Evolutionary conservation across 1,284 basidiomycete species (phyloP), one percentile per base, ranked within the genome.

Genomic region (Gomphus sp.): DNA sequence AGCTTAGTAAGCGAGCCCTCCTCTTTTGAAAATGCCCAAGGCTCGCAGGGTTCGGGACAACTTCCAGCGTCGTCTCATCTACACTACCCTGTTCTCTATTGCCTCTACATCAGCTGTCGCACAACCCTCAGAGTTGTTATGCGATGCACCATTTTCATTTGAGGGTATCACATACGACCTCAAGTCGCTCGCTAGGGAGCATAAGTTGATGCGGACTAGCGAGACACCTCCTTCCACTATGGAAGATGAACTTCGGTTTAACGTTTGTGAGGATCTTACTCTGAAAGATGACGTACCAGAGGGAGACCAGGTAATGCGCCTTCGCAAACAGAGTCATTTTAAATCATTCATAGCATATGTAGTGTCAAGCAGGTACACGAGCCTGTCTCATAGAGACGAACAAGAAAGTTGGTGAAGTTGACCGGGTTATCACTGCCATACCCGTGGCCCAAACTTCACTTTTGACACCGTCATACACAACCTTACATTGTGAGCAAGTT

Each of bases 301-400:
- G 5, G 67, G 70, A 39, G 89, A 92, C 71, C 88, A 91, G 79
- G 89, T 89, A 69, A 64, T 78, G 67, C 25, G 16, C 34, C n/a
- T 18, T 31, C 54, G 39, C 41, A 36, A 33, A 25, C 56, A 50
- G 18, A 18, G 11, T 4, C 14, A 18, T 25, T 37, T 22, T 6
- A 25, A 11, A 25, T 25, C 41, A 3, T 39, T 22, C 6, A n/a
- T n/a, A n/a, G n/a, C n/a, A 16, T 55, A 41, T 62, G 39, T 64
- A 91, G 89, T 92, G 89, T 73, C 71, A 78, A 39, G 60, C 66
- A 41, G 86, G 81, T 37, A 87, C 86, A 48, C 76, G 83, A 65
- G 88, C 81, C 56, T 92, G 89, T 69, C 73, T 90, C 39, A 86
- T 81, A 3, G 80, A 77, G 65, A 78, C 76, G 43, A 90, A 89